phyloP scores from a whole-genome alignment of 2,329 filamentous ascomycete genomes.

The Cytospora schulzeri region DNA sequence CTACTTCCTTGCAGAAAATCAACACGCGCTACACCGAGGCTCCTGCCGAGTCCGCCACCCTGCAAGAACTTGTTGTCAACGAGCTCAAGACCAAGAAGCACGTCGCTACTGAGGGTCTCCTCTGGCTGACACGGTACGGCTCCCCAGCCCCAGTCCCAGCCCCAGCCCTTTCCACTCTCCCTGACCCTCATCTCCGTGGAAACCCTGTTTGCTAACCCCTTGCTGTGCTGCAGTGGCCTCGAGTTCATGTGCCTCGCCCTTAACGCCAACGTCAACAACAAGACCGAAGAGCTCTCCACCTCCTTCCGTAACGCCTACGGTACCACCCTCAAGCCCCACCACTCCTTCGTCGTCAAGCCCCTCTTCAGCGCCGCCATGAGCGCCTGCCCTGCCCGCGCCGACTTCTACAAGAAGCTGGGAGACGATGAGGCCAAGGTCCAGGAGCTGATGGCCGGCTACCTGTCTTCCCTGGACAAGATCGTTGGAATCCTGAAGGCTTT shows the following conservation, averaged over 20 bases:
- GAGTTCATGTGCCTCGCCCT: slow-evolving; percentile 91
- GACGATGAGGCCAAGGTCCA: slow-evolving; percentile 62
- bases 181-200: background rate
- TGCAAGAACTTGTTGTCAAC: slow-evolving; percentile 83
- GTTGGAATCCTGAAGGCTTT: slow-evolving; percentile 73
- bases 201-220: background rate
- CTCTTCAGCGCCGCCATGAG: slow-evolving; percentile 92
- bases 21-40: slow-evolving; percentile 78
- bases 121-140: slow-evolving; percentile 84
- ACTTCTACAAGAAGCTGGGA: slow-evolving; percentile 90
- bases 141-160: background rate
- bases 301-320: slow-evolving; percentile 89
- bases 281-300: slow-evolving; percentile 73
- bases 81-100: slow-evolving; percentile 92
- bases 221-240: slow-evolving; percentile 70
- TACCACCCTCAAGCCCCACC: slow-evolving; percentile 86
- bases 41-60: slow-evolving; percentile 75
- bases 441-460: slow-evolving; percentile 68
- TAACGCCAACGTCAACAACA: slow-evolving; percentile 70
- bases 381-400: slow-evolving; percentile 88
- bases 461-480: slow-evolving; percentile 75
- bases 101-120: slow-evolving; percentile 80
- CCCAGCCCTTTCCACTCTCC: background rate
- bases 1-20: slow-evolving; percentile 68
- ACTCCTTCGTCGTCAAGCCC: slow-evolving; percentile 86